These are phyloP conservation scores for Magnaporthiopsis rhizophila DNA, from an alignment of 2,329 filamentous ascomycete genomes.

Conservation along the genomic window DNA sequence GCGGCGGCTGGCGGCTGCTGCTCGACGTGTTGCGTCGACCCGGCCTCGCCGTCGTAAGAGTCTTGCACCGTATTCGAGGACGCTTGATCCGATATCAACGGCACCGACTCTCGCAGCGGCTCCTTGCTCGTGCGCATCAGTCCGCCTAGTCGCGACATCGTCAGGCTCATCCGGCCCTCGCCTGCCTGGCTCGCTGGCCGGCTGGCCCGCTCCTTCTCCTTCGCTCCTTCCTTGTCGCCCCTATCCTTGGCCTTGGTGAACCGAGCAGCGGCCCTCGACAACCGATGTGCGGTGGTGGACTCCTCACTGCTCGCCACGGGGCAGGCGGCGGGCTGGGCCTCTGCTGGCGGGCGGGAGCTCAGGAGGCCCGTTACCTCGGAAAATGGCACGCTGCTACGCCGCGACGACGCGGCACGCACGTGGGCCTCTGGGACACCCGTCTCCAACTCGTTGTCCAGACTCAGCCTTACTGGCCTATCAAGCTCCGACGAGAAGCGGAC, in stretches of 20 bases:
- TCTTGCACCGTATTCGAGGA: not conserved
- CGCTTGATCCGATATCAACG: not conserved
- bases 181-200: conserved; percentile 51
- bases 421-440: not conserved
- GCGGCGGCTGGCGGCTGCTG: not conserved
- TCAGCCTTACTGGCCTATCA: conserved; percentile 40
- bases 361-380: not conserved
- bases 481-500: conserved; percentile 49
- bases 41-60: conserved; percentile 10
- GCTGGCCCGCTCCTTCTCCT: conserved; percentile 28
- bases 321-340: not conserved
- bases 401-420: conserved; percentile 11
- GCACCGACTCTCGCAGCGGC: conserved; percentile 24
- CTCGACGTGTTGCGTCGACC: conserved; percentile 18
- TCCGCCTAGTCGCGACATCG: conserved; percentile 46
- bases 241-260: conserved; percentile 32
- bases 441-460: conserved; percentile 30
- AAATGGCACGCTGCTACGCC: conserved; percentile 12
- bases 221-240: not conserved
- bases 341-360: not conserved
- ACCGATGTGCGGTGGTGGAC: conserved; percentile 37
- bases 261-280: conserved; percentile 50
- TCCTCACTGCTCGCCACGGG: conserved; percentile 43
- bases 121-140: conserved; percentile 46
- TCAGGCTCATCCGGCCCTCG: conserved; percentile 49